Conservation (phyloP, 805 yeast species). For the Candida verbasci region DNA sequence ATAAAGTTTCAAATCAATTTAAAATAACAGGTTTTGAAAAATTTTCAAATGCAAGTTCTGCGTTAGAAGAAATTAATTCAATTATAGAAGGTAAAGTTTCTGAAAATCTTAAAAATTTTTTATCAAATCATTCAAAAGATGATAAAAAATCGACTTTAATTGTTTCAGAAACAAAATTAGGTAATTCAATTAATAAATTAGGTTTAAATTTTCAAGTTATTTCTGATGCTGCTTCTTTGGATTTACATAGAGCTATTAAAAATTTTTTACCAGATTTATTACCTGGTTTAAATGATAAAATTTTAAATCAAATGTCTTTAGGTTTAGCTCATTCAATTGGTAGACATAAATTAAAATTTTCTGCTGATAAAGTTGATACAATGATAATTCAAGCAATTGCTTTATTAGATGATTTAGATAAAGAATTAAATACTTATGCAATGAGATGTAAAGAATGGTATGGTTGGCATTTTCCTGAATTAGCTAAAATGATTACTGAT, state of each 20-base stretch:
- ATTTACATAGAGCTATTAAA: constrained; percentile 91
- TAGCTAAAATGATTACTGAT: constrained; percentile 94
- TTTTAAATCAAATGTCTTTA: constrained; percentile 88
- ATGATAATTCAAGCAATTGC: constrained; percentile 99
- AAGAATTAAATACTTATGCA: constrained; percentile 95
- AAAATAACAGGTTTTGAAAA: constrained; percentile 95
- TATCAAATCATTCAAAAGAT: constrained; percentile 63
- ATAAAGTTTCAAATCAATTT: constrained; percentile 83
- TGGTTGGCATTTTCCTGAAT: constrained; percentile 99
- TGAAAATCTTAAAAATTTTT: constrained; percentile 69
- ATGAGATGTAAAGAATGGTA: constrained; percentile 99
- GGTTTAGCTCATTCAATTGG: constrained; percentile 99
- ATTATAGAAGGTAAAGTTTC: constrained; percentile 93
- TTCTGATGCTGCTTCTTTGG: constrained; percentile 92
- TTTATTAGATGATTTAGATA: constrained; percentile 91
- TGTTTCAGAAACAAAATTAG: constrained; percentile 93
- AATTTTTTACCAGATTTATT: constrained; percentile 90
- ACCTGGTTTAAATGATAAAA: constrained; percentile 86
- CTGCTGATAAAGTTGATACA: constrained; percentile 97
- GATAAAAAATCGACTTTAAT: constrained; percentile 84
- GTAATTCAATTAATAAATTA: constrained; percentile 92
- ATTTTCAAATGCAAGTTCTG: constrained; percentile 90
- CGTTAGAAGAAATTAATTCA: constrained; percentile 91
- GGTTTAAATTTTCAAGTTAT: constrained; percentile 85
- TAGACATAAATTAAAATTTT: constrained; percentile 94